These are phyloP conservation scores for Neurospora sp. DNA, from an alignment of 495 filamentous ascomycete genomes.

Conservation along the genomic window DNA sequence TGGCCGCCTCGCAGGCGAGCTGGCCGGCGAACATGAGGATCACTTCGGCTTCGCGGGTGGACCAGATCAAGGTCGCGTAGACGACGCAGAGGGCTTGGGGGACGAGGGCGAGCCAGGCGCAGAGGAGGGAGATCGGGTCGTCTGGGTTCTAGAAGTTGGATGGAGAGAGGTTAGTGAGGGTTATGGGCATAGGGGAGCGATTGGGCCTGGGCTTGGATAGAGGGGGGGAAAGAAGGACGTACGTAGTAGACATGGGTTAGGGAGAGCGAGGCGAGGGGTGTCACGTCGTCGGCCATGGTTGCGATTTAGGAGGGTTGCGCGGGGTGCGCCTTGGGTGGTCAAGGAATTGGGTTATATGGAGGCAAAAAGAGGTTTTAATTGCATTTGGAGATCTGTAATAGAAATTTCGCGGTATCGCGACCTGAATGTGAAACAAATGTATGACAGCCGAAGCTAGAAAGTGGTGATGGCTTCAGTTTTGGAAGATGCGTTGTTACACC, in stretches of 20 bases:
- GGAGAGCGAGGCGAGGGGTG: slow-evolving; percentile 76
- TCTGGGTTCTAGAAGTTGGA: slow-evolving; percentile 65
- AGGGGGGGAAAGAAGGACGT: slow-evolving; percentile 12
- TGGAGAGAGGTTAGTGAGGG: slow-evolving; percentile 4
- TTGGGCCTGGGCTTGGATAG: background rate
- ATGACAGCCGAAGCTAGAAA: background rate
- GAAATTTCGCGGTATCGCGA: background rate
- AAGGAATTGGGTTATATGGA: background rate
- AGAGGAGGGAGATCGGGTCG: slow-evolving; percentile 75
- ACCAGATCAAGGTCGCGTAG: slow-evolving; percentile 83
- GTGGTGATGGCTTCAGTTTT: background rate
- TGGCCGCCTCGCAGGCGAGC: slow-evolving; percentile 85
- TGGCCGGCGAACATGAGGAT: slow-evolving; percentile 86
- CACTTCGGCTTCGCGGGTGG: slow-evolving; percentile 82
- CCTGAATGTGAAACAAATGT: background rate
- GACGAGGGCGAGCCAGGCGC: slow-evolving; percentile 86
- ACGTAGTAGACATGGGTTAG: slow-evolving; percentile 97
- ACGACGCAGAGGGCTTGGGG: slow-evolving; percentile 84
- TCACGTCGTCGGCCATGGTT: slow-evolving; percentile 47
- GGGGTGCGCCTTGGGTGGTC: background rate
- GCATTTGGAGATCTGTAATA: background rate
- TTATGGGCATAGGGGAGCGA: slow-evolving; percentile 3
- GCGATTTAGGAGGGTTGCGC: background rate
- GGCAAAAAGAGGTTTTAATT: background rate
- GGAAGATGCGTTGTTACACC: background rate